phyloP scores from a whole-genome alignment of 345 rosid species.

The Aquilaria malaccensis region DNA sequence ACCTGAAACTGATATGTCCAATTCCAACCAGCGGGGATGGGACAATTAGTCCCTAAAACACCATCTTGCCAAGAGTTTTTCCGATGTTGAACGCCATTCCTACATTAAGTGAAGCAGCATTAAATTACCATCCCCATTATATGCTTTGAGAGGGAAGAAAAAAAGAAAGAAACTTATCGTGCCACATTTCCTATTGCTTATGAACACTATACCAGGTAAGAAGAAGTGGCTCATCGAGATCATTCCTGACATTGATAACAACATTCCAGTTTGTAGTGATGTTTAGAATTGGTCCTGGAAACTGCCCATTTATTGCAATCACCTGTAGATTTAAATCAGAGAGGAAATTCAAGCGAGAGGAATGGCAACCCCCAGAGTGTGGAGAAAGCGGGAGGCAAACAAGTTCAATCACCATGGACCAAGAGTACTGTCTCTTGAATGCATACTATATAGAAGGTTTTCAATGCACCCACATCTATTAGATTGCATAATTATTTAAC shows the following conservation, averaged over 20 bases:
- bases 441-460: too few species aligned
- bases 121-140: neutral
- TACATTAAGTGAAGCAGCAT: constrained; percentile 14
- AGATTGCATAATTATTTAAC: too few species aligned
- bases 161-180: neutral
- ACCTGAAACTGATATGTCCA: constrained; percentile 85
- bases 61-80: constrained; percentile 95
- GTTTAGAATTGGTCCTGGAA: constrained; percentile 71
- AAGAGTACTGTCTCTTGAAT: too few species aligned
- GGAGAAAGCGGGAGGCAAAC: too few species aligned
- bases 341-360: neutral
- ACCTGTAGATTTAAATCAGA: constrained; percentile 26
- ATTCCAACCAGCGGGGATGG: constrained; percentile 76
- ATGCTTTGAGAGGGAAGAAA: neutral
- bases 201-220: constrained; percentile 56
- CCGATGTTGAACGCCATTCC: constrained; percentile 78
- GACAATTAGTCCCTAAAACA: constrained; percentile 82
- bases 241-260: constrained; percentile 57
- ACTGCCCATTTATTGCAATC: constrained; percentile 60
- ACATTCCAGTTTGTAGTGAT: constrained; percentile 76
- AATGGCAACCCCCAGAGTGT: too few species aligned
- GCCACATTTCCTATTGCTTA: neutral
- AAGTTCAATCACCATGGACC: too few species aligned
- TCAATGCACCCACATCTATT: too few species aligned
- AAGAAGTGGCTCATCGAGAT: constrained; percentile 66